Evolutionary conservation across 306 rosid species (phyloP), one percentile per base, ranked within the genome.

Genomic region (Oemleria cerasiformis): DNA sequence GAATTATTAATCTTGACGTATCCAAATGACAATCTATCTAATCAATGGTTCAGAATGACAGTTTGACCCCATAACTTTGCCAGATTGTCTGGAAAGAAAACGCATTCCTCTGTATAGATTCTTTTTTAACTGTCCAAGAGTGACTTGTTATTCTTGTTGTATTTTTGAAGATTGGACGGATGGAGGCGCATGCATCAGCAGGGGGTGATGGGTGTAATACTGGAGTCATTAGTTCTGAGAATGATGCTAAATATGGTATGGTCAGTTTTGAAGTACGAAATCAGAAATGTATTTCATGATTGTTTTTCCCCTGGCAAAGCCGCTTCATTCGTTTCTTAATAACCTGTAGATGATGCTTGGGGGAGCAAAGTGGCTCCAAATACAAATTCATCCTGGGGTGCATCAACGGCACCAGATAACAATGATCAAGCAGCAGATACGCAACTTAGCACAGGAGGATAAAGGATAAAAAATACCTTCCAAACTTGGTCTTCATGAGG

Each of bases 301-400:
- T 16, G 19, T 40, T 8, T 59, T 63, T 41, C 19, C 38, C 60
- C 77, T 7, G 19, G 50, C 25, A 5, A 34, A 74, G 30, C 56
- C 73, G 69, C 13, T 77, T 71, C 60, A 53, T 57, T 56, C 14
- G 53, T 39, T 68, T 64, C 25, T 66, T 79, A 63, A 58, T 86
- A 49, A 74, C 49, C 34, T 67, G 58, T 73, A 85, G 88, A 83
- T 80, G 86, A 84, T 74, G 57, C 90, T 51, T 91, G 98, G 98
- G 93, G 65, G 11, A 79, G 78, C 79, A 84, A 84, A 78, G 80
- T 54, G 6, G 72, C 82, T 63, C 74, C 92, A 48, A 81, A 70
- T 43, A 76, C 72, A 53, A 85, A 60, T 68, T 79, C 86, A 1
- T 67, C 97, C 58, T 93, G 98, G 97, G 96, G 92, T 73, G 80